Evolutionary conservation across 495 filamentous ascomycete genomes (phyloP), one percentile per base, ranked within the genome.

Genomic region (Penicillium fimorum): DNA sequence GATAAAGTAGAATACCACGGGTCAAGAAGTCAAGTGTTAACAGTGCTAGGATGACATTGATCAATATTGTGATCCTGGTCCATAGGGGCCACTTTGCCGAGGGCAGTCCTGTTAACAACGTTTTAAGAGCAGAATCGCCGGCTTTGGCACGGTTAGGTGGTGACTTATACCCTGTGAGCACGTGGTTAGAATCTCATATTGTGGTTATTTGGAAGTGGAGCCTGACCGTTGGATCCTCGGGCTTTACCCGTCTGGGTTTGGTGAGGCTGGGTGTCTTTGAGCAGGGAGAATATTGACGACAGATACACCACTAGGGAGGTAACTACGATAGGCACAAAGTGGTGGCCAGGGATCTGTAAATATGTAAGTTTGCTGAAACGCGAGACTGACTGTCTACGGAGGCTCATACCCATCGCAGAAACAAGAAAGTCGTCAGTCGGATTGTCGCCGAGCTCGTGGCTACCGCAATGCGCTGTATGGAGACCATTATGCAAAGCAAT

Each of bases 351-450:
- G 51, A 88, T 85, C 85, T 88, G 51, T 27, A 56, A 60, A 1
- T 41, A 17, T 3, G 13, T 71, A 40, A 70, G 62, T 24, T 25
- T 42, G 1, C 20, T 11, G 24, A 12, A 15, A 32, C 10, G 6
- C 20, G 18, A 11, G 3, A 33, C 20, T 24, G 0, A 33, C 18
- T 32, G 17, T 9, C 15, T 20, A 56, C 11, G 43, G 24, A 41
- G 27, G 29, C 13, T 50, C 76, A 60, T 78, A 96, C 91, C 91
- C 91, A 96, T 84, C 94, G 79, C 24, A 97, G 74, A 67, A 97
- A 96, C 54, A 92, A 60, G 65, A 87, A 94, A 52, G 81, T 76
- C 12, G 77, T 54, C 2, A 84, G 24, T 48, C 92, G 80, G 47
- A 96, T 63, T 2, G 64, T 65, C 1, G 79, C 56, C 9, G 91